These are phyloP conservation scores for Ophiostoma ulmi DNA, from an alignment of 2,329 filamentous ascomycete genomes.

Conservation along the genomic window DNA sequence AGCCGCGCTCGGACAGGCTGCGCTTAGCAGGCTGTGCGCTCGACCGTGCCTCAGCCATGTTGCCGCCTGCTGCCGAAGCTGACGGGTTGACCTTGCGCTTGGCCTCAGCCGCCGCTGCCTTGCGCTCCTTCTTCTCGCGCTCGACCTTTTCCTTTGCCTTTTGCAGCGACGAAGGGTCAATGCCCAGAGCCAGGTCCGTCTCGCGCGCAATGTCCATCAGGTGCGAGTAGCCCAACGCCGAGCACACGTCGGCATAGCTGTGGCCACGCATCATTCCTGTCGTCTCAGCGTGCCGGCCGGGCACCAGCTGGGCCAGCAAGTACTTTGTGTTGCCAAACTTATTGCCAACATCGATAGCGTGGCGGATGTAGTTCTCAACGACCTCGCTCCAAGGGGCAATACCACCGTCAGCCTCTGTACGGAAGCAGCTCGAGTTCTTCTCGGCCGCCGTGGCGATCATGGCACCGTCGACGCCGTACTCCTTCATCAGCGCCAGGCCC, in stretches of 20 bases:
- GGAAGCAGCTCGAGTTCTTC: constrained; percentile 84
- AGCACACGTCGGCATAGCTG: constrained; percentile 66
- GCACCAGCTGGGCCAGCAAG: constrained; percentile 76
- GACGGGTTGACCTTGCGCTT: constrained; percentile 28
- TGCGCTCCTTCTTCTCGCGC: constrained; percentile 18
- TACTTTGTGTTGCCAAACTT: constrained; percentile 92
- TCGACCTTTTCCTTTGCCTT: constrained; percentile 36
- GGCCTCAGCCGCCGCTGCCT: constrained; percentile 16
- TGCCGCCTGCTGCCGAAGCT: constrained; percentile 45
- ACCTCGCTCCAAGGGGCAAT: constrained; percentile 70
- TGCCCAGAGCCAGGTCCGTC: constrained; percentile 58
- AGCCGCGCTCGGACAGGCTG: constrained; percentile 33
- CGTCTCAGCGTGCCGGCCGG: constrained; percentile 66
- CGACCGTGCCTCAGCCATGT: constrained; percentile 39
- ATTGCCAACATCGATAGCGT: constrained; percentile 73
- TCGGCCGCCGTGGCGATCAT: constrained; percentile 97
- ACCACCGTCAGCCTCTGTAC: constrained; percentile 62
- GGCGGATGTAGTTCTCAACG: constrained; percentile 67
- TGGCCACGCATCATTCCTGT: constrained; percentile 58
- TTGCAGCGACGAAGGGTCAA: constrained; percentile 43
- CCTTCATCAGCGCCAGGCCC: constrained; percentile 62
- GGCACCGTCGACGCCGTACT: constrained; percentile 84
- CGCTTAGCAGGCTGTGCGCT: constrained; percentile 23
- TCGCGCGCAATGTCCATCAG: constrained; percentile 59
- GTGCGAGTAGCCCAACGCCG: constrained; percentile 55